Conservation (phyloP, 139 green algal genomes). For the Nannochloris sp. region DNA sequence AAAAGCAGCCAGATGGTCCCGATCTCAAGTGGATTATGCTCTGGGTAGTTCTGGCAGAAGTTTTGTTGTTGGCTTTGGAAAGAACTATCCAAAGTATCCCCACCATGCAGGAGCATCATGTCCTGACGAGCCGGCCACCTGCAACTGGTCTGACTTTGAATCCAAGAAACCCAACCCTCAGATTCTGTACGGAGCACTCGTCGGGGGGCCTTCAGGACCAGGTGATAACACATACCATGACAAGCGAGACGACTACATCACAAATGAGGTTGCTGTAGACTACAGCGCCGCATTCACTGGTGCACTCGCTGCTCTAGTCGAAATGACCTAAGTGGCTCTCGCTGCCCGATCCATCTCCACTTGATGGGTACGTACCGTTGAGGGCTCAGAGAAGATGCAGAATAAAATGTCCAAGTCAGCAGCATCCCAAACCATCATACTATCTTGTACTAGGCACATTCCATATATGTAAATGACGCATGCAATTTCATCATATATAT, state of each 20-base stretch:
- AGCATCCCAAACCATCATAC: not conserved
- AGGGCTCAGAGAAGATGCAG: not conserved
- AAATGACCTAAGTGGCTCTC: not conserved
- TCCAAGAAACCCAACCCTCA: constrained; percentile 15
- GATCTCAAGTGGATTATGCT: constrained; percentile 13
- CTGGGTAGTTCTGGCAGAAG: constrained; percentile 22
- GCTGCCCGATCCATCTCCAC: not conserved
- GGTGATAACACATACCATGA: constrained; percentile 23
- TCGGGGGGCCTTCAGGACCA: constrained; percentile 13
- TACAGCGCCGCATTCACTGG: constrained; percentile 33
- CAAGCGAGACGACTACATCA: constrained; percentile 17
- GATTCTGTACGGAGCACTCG: constrained; percentile 25
- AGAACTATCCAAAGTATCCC: constrained; percentile 11
- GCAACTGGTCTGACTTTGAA: constrained; percentile 6
- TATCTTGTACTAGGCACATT: no score
- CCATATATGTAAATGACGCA: no score
- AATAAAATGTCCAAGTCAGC: not conserved
- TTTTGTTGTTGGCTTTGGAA: constrained; percentile 32
- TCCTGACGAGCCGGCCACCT: not conserved
- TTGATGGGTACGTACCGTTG: not conserved
- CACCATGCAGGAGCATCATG: constrained; percentile 31
- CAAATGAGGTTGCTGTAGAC: constrained; percentile 18
- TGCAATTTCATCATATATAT: no score
- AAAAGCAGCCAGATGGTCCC: not conserved
- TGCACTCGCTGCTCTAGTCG: constrained; percentile 16